These are phyloP conservation scores for Rhynchospora breviuscula DNA, from an alignment of 176 grass and related monocot genomes.

Conservation along the genomic window DNA sequence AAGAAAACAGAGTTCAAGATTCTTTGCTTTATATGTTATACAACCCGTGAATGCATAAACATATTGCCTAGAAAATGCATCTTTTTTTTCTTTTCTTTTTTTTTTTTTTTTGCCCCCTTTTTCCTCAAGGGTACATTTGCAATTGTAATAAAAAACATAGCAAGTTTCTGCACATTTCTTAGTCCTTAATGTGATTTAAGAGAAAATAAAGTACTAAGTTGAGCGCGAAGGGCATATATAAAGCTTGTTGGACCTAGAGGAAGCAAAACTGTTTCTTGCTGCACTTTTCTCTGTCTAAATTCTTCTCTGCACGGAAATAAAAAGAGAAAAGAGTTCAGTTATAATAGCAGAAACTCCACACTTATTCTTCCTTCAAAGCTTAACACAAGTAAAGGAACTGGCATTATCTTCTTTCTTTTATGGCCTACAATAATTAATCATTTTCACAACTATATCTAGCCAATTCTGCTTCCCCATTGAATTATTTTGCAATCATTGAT, in stretches of 20 bases:
- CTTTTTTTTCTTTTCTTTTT: background rate
- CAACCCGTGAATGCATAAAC: no score
- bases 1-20: no score
- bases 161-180: slow-evolving; percentile 31
- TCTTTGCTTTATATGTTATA: no score
- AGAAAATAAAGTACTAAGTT: slow-evolving; percentile 21
- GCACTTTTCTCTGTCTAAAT: slow-evolving; percentile 35
- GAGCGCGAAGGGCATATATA: slow-evolving; percentile 34
- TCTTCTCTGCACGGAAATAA: slow-evolving; percentile 45
- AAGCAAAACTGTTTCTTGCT: slow-evolving; percentile 58
- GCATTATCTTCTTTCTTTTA: slow-evolving; percentile 39
- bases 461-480: slow-evolving; percentile 7
- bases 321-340: slow-evolving; percentile 29
- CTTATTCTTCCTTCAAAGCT: slow-evolving; percentile 33
- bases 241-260: slow-evolving; percentile 59
- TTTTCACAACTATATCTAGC: slow-evolving; percentile 14
- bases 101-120: background rate
- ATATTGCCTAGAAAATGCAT: no score
- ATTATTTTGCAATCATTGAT: slow-evolving; percentile 22
- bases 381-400: slow-evolving; percentile 31
- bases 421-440: slow-evolving; percentile 27
- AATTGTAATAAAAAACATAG: slow-evolving; percentile 30
- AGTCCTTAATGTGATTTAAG: slow-evolving; percentile 37
- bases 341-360: slow-evolving; percentile 37
- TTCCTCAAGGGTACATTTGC: slow-evolving; percentile 26